Conservation (phyloP, 2,329 filamentous ascomycete genomes). For the Apiospora marii region DNA sequence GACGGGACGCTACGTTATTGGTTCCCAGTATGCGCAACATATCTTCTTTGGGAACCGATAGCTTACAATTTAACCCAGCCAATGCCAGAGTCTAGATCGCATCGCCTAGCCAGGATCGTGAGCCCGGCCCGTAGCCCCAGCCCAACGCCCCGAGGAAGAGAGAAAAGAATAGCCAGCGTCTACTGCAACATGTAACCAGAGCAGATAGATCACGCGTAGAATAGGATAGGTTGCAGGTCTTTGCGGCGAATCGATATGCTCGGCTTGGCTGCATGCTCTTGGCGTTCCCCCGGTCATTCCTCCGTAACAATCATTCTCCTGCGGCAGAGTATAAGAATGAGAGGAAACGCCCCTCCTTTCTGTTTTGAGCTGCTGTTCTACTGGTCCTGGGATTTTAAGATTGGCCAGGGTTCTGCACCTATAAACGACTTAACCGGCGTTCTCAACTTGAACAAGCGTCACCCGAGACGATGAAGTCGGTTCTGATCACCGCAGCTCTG, state of each 20-base stretch:
- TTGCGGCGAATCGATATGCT: too few species aligned
- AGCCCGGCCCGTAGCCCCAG: neutral
- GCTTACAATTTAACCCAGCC: neutral
- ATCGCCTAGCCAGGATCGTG: slow-evolving; percentile 3
- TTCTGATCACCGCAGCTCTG: slow-evolving; percentile 1
- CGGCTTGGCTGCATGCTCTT: neutral
- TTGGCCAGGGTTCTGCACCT: neutral
- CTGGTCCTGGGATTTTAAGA: neutral
- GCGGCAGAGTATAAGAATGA: neutral
- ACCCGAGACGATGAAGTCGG: neutral
- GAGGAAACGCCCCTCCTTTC: neutral
- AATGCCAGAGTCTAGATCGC: neutral
- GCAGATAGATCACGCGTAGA: neutral
- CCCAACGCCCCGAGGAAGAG: neutral
- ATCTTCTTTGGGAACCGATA: neutral
- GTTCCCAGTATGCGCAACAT: neutral
- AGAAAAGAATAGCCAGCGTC: neutral
- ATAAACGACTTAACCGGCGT: neutral
- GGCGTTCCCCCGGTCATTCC: neutral
- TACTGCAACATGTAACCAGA: neutral
- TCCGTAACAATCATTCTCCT: neutral
- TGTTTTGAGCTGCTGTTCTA: neutral
- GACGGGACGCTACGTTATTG: neutral
- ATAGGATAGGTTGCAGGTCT: neutral
- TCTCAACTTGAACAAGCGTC: neutral